Base-by-base conservation (phyloP, 139 green algal species). In the Haematococcus lacustris region DNA sequence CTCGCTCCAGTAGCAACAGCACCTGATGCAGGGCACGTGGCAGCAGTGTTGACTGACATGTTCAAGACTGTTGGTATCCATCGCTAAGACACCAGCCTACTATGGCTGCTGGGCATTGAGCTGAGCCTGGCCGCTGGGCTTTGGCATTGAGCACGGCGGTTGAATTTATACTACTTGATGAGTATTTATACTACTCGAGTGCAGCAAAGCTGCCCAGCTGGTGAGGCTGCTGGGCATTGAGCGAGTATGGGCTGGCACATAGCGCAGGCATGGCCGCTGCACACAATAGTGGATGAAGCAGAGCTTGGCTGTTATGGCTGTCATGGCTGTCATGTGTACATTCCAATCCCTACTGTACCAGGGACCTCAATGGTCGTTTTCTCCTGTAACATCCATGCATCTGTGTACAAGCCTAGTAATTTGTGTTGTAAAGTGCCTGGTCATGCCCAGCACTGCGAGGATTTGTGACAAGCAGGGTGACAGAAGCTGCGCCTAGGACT, bases 1-100 rank as follows among this genome's bases (percentile, higher is more conserved):
- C 90, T 0, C 91, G 82, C 85, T 97, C 93, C 57, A 91, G 76
- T 74, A 97, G 75, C 74, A 96, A 43, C 75, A 96, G 73, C 41
- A 93, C 91, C 53, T 64, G 53, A 26, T 35, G 33, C 30, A 9
- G 53, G 53, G 26, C 4, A 23, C n/a, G n/a, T n/a, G n/a, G n/a
- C n/a, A 53, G 17, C 43, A 53, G 43, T 17, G 43, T 17, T 9
- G 9, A 53, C 43, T 53, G 17, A 17, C 9, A 17, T 17, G 43
- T 53, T 28, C 9, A 9, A 17, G 17, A n/a, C n/a, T n/a, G n/a
- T n/a, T n/a, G n/a, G n/a, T n/a, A n/a, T n/a, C n/a, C n/a, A n/a
- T n/a, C n/a, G n/a, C n/a, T n/a, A n/a, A n/a, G n/a, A n/a, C n/a
- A n/a, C n/a, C n/a, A n/a, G n/a, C n/a, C n/a, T n/a, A n/a, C n/a